phyloP scores from a whole-genome alignment of 306 rosid genomes.

The Castanea mollissima region DNA sequence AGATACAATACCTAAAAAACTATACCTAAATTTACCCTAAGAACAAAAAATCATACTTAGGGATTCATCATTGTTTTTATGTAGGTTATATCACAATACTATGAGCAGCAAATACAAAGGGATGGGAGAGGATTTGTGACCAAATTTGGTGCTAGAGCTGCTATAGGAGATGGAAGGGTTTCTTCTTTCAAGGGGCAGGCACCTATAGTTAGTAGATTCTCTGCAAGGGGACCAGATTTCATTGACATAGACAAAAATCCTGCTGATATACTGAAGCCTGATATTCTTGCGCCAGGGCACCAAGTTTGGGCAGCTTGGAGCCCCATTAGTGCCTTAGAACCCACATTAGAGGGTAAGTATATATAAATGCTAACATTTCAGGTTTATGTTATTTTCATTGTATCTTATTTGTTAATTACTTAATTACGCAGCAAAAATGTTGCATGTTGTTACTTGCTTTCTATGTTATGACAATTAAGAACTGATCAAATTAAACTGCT shows the following conservation, averaged over 20 bases:
- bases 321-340: slow-evolving; percentile 65
- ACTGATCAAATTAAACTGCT: not conserved
- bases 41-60: not conserved
- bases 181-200: slow-evolving; percentile 56
- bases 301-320: slow-evolving; percentile 96
- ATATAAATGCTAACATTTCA: not conserved
- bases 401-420: not conserved
- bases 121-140: slow-evolving; percentile 38
- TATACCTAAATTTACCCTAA: too few relatives aligned
- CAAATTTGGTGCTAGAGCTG: slow-evolving; percentile 49
- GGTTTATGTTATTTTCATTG: not conserved
- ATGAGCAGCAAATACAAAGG: slow-evolving; percentile 55
- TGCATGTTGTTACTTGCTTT: not conserved
- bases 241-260: slow-evolving; percentile 36
- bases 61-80: not conserved
- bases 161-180: slow-evolving; percentile 70
- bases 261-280: slow-evolving; percentile 84
- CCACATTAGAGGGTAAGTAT: slow-evolving; percentile 47
- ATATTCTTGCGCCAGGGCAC: slow-evolving; percentile 90
- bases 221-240: slow-evolving; percentile 89
- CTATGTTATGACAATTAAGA: not conserved
- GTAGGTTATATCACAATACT: slow-evolving; percentile 55
- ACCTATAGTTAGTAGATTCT: slow-evolving; percentile 74
- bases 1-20: too few relatives aligned
- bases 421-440: not conserved